Base-by-base conservation (phyloP, 2,329 filamentous ascomycete genomes). In the Penicillium hesseltinei region DNA sequence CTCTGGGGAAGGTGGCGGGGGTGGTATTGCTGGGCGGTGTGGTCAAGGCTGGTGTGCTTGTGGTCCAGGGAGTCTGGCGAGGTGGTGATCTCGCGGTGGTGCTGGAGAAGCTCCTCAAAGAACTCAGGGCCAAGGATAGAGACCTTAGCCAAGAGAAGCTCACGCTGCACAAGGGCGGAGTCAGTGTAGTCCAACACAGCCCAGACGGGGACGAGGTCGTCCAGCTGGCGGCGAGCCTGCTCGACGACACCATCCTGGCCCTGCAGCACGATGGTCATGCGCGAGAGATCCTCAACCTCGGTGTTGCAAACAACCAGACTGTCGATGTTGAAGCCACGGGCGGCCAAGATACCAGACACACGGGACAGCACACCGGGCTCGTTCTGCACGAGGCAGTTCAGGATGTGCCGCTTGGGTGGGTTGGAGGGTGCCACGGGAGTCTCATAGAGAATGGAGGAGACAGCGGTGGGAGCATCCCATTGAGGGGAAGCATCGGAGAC, bases 321-420 rank as follows among this genome's bases (percentile, higher is more conserved):
- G 83, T 99, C 94, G 71, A 99, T 99, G 81, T 99, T 99, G 86
- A 99, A 99, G 64, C 94, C 94, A 58, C 94, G 87, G 43, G 94
- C 94, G 13, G 94, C 94, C 35, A 99, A 82, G 72, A 99, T 97
- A 54, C 94, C 94, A 1, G 94, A 97, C 10, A 99, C 91, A 59
- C 94, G 92, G 51, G 93, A 97, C 57, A 99, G 82, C 56, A 99
- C 94, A 80, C 94, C 94, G 13, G 94, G 94, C 81, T 99, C 94
- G 80, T 99, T 99, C 78, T 99, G 94, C 60, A 99, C 94, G 61
- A 99, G 85, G 75, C 94, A 99, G 80, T 99, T 99, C 77, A 99
- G 88, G 72, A 99, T 86, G 78, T 99, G 94, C 54, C 92, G 88
- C 81, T 96, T 97, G 44, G 91, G 89, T 9, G 94, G 93, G 25